Base-by-base conservation (phyloP, 2,329 filamentous ascomycete species). In the Alternaria consortialis region DNA sequence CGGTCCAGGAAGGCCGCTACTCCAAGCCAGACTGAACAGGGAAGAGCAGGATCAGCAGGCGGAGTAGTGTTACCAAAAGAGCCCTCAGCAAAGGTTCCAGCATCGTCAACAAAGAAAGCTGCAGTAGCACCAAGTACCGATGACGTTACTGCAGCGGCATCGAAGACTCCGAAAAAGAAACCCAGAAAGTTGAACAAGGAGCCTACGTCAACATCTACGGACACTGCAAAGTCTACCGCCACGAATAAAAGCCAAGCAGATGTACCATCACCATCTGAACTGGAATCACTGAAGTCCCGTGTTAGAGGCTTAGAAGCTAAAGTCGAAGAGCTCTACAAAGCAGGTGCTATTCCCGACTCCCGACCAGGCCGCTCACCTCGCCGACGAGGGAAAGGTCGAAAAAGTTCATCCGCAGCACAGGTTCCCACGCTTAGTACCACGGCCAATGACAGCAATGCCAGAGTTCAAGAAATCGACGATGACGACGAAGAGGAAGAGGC, bases 141-240 rank as follows among this genome's bases (percentile, higher is more conserved):
- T 43, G 42, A 53, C 27, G 31, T 25, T 12, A 17, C 42, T 25
- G 13, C 48, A 29, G 5, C 43, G 7, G 58, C 39, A 39, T 43
- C 15, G 8, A 58, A 61, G 20, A 43, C 46, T 3, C 58, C 23
- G 17, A 58, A 44, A 27, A 52, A 73, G 37, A 71, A 72, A 40
- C 76, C 76, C 0, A 63, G 76, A 20, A 79, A 79, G 50, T 56
- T 79, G 13, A 77, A 75, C 57, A 74, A 71, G 60, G 74, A 77
- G 15, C 67, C 71, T 5, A 50, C 66, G 1, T 47, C 68, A 31
- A 47, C 29, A 53, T 4, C 29, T 46, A 15, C 34, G 56, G 13
- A 54, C 31, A 48, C 39, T 39, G n/a, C 63, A 12, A 50, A 56
- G 17, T 11, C 63, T 25, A 17, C 43, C 2, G 37, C 42, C 7